Evolutionary conservation across 2,329 filamentous ascomycete genomes (phyloP), one percentile per base, ranked within the genome.

Genomic region (Ceratocystiopsis minuta): DNA sequence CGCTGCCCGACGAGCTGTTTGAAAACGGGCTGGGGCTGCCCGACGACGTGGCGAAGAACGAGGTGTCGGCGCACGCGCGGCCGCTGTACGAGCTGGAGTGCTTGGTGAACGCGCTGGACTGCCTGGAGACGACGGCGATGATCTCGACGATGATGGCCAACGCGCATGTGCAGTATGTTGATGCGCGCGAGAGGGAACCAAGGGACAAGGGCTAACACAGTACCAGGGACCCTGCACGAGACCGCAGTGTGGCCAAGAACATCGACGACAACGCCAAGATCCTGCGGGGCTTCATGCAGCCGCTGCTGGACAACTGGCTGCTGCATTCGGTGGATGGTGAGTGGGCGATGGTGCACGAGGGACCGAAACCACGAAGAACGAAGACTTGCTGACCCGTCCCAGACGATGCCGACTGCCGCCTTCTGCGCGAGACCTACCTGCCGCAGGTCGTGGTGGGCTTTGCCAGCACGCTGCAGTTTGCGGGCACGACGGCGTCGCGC

Each of bases 401-500:
- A 55, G 80, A 79, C 52, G 69, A 73, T 45, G 56, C 64, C 15
- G 74, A 82, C 42, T 69, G 85, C 38, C 60, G 61, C 38, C 61
- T 67, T 18, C 72, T 96, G 40, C 76, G 86, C 49, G 70, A 75
- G 42, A 72, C 74, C 0, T 96, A 93, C 58, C 67, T 98, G 3
- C 87, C 90, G 2, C 86, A 95, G 56, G 72, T 83, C 16, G 66
- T 94, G 36, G 68, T 98, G 39, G 83, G 81, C 3, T 95, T 90
- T 56, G 75, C 90, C 54, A 78, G 73, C 52, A 78, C 81, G 2
- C 64, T 96, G 39, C 81, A 92, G 55, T 81, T 80, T 53, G 80
- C 81, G 0, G 85, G 84, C 4, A 77, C 75, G 38, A 69, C 74
- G 39, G 64, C 92, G 36, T 79, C 76, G 37, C 76, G 85, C 36